A percentile compares a stretch with the other conserved stretches of the same genome.
These are phyloP conservation scores for Glycine latifolia DNA, from an alignment of 306 rosid species.

Conservation along the genomic window DNA sequence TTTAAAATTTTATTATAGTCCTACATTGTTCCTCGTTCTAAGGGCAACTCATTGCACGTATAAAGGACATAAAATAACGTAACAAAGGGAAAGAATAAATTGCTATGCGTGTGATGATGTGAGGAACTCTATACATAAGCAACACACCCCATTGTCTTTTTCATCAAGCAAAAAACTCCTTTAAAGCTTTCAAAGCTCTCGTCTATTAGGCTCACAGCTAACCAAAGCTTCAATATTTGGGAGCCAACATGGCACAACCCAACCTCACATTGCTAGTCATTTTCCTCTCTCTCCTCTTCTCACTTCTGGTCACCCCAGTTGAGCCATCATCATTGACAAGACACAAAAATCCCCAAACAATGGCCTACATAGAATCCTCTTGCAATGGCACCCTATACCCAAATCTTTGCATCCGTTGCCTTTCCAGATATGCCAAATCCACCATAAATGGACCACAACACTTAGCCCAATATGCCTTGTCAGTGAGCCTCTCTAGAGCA, in stretches of 20 bases:
- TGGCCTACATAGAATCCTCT: slow-evolving; percentile 54
- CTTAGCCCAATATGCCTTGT: slow-evolving; percentile 59
- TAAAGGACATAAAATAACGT: slow-evolving; percentile 40
- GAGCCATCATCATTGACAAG: slow-evolving; percentile 35
- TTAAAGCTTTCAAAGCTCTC: background rate
- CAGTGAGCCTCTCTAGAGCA: slow-evolving; percentile 62
- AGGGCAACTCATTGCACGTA: slow-evolving; percentile 27
- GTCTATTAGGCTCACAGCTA: background rate
- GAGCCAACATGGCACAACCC: slow-evolving; percentile 53
- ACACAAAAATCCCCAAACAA: slow-evolving; percentile 27
- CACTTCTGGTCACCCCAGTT: slow-evolving; percentile 8
- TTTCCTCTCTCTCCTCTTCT: slow-evolving; percentile 41
- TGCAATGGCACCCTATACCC: slow-evolving; percentile 62
- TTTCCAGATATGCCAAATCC: slow-evolving; percentile 44
- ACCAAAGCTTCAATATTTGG: background rate
- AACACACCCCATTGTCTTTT: slow-evolving; percentile 19
- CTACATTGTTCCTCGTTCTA: background rate
- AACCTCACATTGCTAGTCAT: slow-evolving; percentile 36
- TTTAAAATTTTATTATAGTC: background rate
- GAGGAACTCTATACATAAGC: slow-evolving; percentile 47
- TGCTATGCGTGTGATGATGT: slow-evolving; percentile 32
- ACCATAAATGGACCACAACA: slow-evolving; percentile 51
- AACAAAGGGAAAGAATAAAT: background rate
- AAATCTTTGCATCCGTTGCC: slow-evolving; percentile 53
- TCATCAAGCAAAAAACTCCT: slow-evolving; percentile 5